Evolutionary conservation across 208 protist species (phyloP).

Genomic region (Trypanosoma congolense): DNA sequence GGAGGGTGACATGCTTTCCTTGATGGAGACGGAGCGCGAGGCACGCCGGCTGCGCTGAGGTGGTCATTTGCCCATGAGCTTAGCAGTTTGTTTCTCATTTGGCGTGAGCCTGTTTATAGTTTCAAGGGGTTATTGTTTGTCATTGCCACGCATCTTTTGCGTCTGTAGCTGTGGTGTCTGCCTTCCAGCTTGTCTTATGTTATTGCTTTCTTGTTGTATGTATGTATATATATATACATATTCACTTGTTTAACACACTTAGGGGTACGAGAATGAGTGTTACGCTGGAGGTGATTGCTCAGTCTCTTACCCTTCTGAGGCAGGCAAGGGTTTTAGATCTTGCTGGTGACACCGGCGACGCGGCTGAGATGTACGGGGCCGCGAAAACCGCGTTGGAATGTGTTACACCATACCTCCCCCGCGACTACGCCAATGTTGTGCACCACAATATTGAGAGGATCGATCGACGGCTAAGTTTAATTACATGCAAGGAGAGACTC

Average conservation of each 20-base stretch:
- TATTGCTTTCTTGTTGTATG: too few relatives aligned
- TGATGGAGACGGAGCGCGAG: slow-evolving; percentile 99
- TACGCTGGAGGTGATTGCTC: slow-evolving; percentile 43
- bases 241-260: too few relatives aligned
- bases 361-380: slow-evolving; percentile 63
- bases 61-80: too few relatives aligned
- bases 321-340: slow-evolving; percentile 66
- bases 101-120: too few relatives aligned
- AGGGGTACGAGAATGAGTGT: slow-evolving; percentile 14
- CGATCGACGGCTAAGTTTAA: too few relatives aligned
- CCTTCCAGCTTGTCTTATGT: too few relatives aligned
- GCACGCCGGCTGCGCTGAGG: slow-evolving; percentile 98
- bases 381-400: slow-evolving; percentile 48
- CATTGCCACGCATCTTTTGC: too few relatives aligned
- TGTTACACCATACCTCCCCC: slow-evolving; percentile 34
- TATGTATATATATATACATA: too few relatives aligned
- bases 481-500: too few relatives aligned
- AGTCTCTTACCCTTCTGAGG: slow-evolving; percentile 66
- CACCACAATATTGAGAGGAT: slow-evolving; percentile 48
- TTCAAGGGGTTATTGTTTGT: too few relatives aligned
- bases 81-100: slow-evolving; percentile 15
- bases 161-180: too few relatives aligned
- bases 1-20: slow-evolving; percentile 97
- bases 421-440: slow-evolving; percentile 46
- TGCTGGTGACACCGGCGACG: slow-evolving; percentile 42